These are phyloP conservation scores for Fomitopsis pinicola DNA, from an alignment of 1,284 basidiomycete genomes.

Conservation along the genomic window DNA sequence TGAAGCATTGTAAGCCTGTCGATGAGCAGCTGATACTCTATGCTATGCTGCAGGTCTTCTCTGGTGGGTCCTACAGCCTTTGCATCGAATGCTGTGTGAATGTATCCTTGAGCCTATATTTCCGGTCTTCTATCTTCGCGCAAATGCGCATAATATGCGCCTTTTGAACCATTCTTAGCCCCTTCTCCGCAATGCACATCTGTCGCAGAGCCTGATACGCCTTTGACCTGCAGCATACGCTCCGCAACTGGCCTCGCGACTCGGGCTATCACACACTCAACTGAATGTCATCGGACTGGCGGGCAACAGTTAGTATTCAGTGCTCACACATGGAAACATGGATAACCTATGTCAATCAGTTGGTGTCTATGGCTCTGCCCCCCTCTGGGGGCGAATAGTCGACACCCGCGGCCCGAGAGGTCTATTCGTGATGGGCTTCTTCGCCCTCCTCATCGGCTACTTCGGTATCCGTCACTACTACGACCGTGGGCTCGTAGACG, in stretches of 20 bases:
- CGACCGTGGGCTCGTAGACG: slow-evolving; percentile 39
- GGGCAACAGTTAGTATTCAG: slow-evolving; percentile 48
- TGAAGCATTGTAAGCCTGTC: not conserved
- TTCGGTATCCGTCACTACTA: slow-evolving; percentile 62
- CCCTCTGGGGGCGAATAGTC: slow-evolving; percentile 67
- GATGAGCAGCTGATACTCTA: not conserved
- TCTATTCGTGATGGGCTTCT: slow-evolving; percentile 42
- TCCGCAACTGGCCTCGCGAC: slow-evolving; percentile 68
- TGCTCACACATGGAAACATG: slow-evolving; percentile 1
- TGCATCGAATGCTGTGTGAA: too few relatives aligned
- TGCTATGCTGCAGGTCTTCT: slow-evolving; percentile 35
- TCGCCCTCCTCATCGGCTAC: slow-evolving; percentile 60
- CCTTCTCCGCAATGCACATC: not conserved
- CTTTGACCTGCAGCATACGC: slow-evolving; percentile 58
- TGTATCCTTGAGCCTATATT: not conserved
- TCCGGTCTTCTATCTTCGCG: not conserved
- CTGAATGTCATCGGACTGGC: slow-evolving; percentile 71
- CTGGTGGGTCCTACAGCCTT: slow-evolving; percentile 32
- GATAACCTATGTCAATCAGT: slow-evolving; percentile 32
- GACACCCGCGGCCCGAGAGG: slow-evolving; percentile 60
- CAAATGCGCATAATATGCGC: not conserved
- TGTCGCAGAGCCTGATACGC: not conserved
- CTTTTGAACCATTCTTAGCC: not conserved
- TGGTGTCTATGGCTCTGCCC: slow-evolving; percentile 55
- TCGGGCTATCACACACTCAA: slow-evolving; percentile 71